phyloP scores from a whole-genome alignment of 495 filamentous ascomycete genomes.

The Lasiosphaeris hirsuta region DNA sequence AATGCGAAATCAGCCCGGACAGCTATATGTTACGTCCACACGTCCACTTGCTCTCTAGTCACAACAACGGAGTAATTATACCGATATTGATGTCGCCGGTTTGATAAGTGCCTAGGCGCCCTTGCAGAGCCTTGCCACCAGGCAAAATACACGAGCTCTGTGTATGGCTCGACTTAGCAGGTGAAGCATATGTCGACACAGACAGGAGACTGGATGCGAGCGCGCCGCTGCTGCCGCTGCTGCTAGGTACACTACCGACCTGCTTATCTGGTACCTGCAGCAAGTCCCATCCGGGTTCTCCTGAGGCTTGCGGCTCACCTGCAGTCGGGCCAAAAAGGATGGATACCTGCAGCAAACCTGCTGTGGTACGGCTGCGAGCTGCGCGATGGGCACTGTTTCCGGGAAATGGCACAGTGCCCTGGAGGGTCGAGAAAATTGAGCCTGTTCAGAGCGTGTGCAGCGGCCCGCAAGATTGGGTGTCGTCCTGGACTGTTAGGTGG shows the following conservation, averaged over 20 bases:
- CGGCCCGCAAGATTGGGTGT: not conserved
- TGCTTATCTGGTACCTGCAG: not conserved
- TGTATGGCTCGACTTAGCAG: too few relatives aligned
- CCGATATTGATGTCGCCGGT: too few relatives aligned
- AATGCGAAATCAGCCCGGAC: not conserved
- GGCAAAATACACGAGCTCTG: too few relatives aligned
- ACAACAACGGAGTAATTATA: too few relatives aligned
- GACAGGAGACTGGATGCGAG: too few relatives aligned
- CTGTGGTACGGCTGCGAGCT: not conserved
- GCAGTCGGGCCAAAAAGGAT: not conserved
- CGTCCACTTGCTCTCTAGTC: too few relatives aligned
- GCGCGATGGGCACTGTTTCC: not conserved
- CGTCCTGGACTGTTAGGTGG: constrained; percentile 2
- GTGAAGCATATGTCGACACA: too few relatives aligned
- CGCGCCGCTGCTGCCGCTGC: not conserved
- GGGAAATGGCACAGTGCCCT: not conserved
- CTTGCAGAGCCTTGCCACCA: too few relatives aligned
- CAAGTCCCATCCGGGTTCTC: not conserved
- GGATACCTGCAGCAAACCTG: not conserved
- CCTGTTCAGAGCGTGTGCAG: constrained; percentile 4
- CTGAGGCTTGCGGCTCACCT: not conserved
- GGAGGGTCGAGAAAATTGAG: not conserved
- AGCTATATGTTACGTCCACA: too few relatives aligned
- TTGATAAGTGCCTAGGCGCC: too few relatives aligned
- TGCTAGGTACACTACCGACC: not conserved